A percentile compares a stretch with the other conserved stretches of the same genome.
phyloP scores from a whole-genome alignment of 164 flowering plant genomes.

The Pachysandra terminalis region DNA sequence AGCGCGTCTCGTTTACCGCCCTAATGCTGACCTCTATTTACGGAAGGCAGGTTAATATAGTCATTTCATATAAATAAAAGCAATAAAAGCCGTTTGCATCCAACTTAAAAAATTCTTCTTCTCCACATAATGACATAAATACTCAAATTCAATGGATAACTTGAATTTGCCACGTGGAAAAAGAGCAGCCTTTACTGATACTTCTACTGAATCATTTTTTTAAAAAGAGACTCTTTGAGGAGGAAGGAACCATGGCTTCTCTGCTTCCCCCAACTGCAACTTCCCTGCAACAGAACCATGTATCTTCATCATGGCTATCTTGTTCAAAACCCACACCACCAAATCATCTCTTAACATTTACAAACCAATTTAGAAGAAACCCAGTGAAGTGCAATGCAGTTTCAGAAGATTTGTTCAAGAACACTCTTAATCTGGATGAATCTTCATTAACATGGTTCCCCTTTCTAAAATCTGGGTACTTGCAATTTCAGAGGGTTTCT shows the following conservation, averaged over 20 bases:
- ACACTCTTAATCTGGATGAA: constrained; percentile 31
- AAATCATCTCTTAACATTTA: constrained; percentile 14
- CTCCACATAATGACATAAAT: no score
- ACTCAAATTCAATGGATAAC: constrained; percentile 29
- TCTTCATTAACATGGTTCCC: constrained; percentile 43
- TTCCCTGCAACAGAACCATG: constrained; percentile 33
- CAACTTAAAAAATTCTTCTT: no score
- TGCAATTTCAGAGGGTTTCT: constrained; percentile 41
- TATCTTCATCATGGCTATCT: constrained; percentile 10
- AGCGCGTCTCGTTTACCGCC: no score
- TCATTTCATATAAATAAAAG: no score
- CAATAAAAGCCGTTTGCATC: no score
- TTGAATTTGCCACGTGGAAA: constrained; percentile 37
- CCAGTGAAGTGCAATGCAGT: constrained; percentile 45
- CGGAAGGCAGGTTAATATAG: no score
- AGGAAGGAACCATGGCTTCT: constrained; percentile 47
- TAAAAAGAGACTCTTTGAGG: neutral
- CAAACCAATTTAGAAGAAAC: constrained; percentile 17
- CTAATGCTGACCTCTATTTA: no score
- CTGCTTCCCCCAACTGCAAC: constrained; percentile 43
- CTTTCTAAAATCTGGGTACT: constrained; percentile 36
- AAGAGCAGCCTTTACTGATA: constrained; percentile 46
- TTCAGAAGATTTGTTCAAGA: constrained; percentile 30
- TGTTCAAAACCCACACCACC: constrained; percentile 22
- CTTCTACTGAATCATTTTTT: neutral